Evolutionary conservation across 176 grass and related monocot species (phyloP).

Genomic region (Metroxylon sagu): DNA sequence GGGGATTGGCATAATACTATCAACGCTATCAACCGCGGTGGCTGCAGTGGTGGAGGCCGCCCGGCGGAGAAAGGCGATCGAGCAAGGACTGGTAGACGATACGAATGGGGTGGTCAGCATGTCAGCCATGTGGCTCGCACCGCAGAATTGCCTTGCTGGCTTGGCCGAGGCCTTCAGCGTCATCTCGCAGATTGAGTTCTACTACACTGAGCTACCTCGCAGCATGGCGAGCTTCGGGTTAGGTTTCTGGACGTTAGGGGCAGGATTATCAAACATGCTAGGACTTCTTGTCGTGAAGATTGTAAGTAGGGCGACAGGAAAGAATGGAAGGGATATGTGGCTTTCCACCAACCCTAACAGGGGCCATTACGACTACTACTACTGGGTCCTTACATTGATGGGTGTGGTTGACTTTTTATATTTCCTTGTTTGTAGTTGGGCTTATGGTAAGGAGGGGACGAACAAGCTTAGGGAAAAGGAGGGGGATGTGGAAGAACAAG

Average conservation of each 20-base stretch:
- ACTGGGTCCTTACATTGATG: constrained; percentile 38
- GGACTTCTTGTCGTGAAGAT: constrained; percentile 24
- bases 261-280: constrained; percentile 29
- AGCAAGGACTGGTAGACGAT: background rate
- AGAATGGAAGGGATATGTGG: constrained; percentile 25
- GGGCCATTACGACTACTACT: constrained; percentile 51
- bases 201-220: constrained; percentile 50
- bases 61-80: constrained; percentile 22
- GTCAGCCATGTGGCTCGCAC: constrained; percentile 58
- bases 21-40: constrained; percentile 14
- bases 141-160: constrained; percentile 41
- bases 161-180: constrained; percentile 46
- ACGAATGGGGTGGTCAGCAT: background rate
- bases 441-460: constrained; percentile 46
- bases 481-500: background rate
- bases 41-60: constrained; percentile 19
- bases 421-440: constrained; percentile 45
- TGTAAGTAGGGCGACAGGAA: constrained; percentile 15
- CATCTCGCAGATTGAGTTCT: constrained; percentile 59
- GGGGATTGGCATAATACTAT: constrained; percentile 31
- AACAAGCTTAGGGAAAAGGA: constrained; percentile 44
- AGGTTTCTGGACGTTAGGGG: constrained; percentile 34
- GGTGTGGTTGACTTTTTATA: constrained; percentile 21
- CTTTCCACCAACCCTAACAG: constrained; percentile 25
- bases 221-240: constrained; percentile 57